Base-by-base conservation (phyloP, 495 filamentous ascomycete species). In the Annulohypoxylon maeteangense region DNA sequence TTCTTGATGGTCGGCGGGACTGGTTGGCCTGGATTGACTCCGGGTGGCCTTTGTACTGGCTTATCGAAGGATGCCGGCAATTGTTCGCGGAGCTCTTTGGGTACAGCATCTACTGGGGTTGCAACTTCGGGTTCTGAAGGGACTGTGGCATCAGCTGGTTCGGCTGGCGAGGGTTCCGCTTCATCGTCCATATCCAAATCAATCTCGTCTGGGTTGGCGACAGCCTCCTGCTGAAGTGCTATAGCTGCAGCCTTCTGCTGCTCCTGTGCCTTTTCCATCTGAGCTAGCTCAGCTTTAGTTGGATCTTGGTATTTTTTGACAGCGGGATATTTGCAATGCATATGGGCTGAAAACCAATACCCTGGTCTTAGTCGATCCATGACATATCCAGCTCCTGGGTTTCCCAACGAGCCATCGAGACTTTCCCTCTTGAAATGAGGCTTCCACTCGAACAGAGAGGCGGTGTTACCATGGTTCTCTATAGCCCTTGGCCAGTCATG, bases 331-430 rank as follows among this genome's bases (percentile, higher is more conserved):
- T 93, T 94, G 76, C 90, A 89, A 79, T 99, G 95, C 76, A 98
- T 67, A 78, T 99, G 95, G 1, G 94, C 95, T 7, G 94, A 92
- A 78, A 98, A 97, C 95, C 95, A 99, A 75, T 93, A 92, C 0
- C 85, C 81, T 3, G 95, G 95, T 32, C 92, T 85, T 38, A 98
- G 80, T 29, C 92, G 85, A 74, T 95, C 89, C 74, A 98, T 85
- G 5, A 97, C 89, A 47, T 91, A 87, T 68, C 84, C 85, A 0
- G 93, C 94, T 0, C 95, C 94, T 4, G 83, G 78, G 64, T 87
- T 98, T 0, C 95, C 95, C 5, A 99, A 80, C 32, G 76, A 87
- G 0, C 93, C 93, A 36, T 86, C 83, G 27, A 80, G 76, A 1
- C 93, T 94, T 75, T 99, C 95, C 22, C 84, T 77, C 61, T 86